Conservation (phyloP, 768 basidiomycete genomes). For the Amanita rubescens region DNA sequence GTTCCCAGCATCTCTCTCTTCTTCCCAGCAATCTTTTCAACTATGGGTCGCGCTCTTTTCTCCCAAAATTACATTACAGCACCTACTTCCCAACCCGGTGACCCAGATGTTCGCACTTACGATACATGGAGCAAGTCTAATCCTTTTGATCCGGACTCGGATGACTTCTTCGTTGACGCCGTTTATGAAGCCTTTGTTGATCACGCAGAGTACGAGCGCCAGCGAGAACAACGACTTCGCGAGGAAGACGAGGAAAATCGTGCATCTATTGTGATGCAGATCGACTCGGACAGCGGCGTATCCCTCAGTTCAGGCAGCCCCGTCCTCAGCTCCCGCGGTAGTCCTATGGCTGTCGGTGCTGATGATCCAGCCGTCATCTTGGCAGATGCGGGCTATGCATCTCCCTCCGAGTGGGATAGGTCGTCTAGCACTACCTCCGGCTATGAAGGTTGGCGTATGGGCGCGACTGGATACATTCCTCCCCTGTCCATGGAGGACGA, state of each 20-base stretch:
- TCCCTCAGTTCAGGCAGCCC: constrained; percentile 7
- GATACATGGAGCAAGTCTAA: constrained; percentile 60
- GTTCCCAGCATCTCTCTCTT: constrained; percentile 6
- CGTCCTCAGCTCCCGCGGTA: constrained; percentile 35
- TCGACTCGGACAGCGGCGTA: constrained; percentile 16
- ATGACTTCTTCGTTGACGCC: constrained; percentile 60
- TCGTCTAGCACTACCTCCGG: neutral
- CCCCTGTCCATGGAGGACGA: constrained; percentile 4
- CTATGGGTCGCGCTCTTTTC: constrained; percentile 57
- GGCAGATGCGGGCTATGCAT: constrained; percentile 26
- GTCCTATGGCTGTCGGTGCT: constrained; percentile 39
- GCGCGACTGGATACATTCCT: neutral
- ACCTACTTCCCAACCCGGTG: constrained; percentile 39
- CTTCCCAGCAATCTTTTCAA: constrained; percentile 3
- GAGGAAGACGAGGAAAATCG: constrained; percentile 6
- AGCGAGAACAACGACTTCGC: constrained; percentile 15
- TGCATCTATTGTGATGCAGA: constrained; percentile 3
- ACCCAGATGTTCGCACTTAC: constrained; percentile 29
- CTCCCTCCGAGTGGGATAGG: constrained; percentile 17
- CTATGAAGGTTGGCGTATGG: constrained; percentile 6
- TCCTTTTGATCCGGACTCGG: constrained; percentile 75
- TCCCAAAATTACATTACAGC: constrained; percentile 33
- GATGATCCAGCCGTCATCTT: constrained; percentile 35
- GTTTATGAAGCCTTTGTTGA: constrained; percentile 63
- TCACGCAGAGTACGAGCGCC: constrained; percentile 28